Evolutionary conservation across 148 eudicot genomes (phyloP).

Genomic region (Rhododendron mucronatum): DNA sequence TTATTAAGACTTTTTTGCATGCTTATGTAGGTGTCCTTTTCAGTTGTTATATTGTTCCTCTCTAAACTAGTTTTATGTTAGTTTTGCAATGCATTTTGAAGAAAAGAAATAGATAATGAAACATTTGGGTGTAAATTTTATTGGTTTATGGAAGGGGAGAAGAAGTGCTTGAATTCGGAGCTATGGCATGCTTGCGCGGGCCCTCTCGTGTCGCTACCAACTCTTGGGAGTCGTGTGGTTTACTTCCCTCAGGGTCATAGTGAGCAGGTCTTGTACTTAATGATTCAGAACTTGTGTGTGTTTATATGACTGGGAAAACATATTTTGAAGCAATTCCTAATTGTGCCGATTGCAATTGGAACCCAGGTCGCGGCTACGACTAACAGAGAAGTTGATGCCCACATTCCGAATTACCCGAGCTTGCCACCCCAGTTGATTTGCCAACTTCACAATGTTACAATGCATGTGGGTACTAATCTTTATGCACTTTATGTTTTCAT

Average conservation of each 20-base stretch:
- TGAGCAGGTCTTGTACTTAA: constrained; percentile 62
- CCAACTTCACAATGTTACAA: constrained; percentile 97
- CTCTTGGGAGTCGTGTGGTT: constrained; percentile 85
- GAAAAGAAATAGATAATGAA: not conserved
- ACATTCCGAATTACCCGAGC: constrained; percentile 89
- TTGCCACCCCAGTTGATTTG: constrained; percentile 92
- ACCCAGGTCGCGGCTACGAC: constrained; percentile 96
- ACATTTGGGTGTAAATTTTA: not conserved
- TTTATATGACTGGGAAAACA: not conserved
- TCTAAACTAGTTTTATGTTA: not conserved
- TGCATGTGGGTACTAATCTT: constrained; percentile 76
- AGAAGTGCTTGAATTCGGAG: constrained; percentile 89
- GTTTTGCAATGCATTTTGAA: not conserved
- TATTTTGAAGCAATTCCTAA: not conserved
- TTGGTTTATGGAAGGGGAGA: constrained; percentile 46
- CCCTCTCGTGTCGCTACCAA: constrained; percentile 80
- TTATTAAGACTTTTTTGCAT: not conserved
- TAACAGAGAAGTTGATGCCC: constrained; percentile 82
- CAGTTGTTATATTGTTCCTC: not conserved
- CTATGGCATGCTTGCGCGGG: constrained; percentile 99
- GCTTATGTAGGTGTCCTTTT: not conserved
- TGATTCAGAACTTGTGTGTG: not conserved
- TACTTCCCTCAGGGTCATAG: constrained; percentile 99
- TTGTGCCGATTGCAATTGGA: constrained; percentile 10
- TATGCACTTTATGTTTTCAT: not conserved